Evolutionary conservation across 2,329 filamentous ascomycete genomes (phyloP).

Genomic region (Talaromyces sp.): DNA sequence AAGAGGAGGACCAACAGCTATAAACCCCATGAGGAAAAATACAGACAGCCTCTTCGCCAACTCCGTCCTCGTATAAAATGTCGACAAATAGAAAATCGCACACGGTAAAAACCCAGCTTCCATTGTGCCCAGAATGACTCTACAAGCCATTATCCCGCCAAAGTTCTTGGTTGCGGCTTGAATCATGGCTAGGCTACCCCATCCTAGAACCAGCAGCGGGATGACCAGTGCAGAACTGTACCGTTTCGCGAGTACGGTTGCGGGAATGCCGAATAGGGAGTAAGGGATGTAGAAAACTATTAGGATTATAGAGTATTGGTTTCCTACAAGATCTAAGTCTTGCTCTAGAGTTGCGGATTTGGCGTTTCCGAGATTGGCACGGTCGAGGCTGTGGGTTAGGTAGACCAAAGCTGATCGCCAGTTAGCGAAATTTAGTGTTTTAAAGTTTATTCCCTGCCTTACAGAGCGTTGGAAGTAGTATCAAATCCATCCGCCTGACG

Average conservation of each 20-base stretch:
- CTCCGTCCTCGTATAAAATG: conserved; percentile 8
- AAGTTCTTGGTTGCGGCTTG: conserved; percentile 53
- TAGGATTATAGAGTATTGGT: conserved; percentile 20
- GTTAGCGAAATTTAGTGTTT: not conserved
- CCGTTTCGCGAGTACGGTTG: conserved; percentile 13
- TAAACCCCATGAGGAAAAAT: conserved; percentile 8
- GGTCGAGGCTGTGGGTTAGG: conserved; percentile 16
- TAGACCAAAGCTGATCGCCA: conserved; percentile 6
- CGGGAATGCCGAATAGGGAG: conserved; percentile 18
- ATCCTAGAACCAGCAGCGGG: conserved; percentile 1
- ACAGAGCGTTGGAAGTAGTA: conserved; percentile 8
- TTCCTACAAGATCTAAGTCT: conserved; percentile 18
- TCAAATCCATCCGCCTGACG: conserved; percentile 4
- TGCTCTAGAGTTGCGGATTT: conserved; percentile 19
- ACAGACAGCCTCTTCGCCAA: conserved; percentile 5
- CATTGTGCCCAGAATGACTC: conserved; percentile 73
- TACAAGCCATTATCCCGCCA: conserved; percentile 65
- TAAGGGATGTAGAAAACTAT: conserved; percentile 20
- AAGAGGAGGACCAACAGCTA: not conserved
- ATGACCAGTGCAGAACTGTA: conserved; percentile 9
- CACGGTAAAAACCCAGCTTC: conserved; percentile 57
- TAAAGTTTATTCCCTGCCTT: not conserved
- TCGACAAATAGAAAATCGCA: conserved; percentile 3
- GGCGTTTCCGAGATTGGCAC: conserved; percentile 18
- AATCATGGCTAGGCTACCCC: conserved; percentile 10